Evolutionary conservation across 805 yeast species (phyloP).

Genomic region (Metschnikowia matae): DNA sequence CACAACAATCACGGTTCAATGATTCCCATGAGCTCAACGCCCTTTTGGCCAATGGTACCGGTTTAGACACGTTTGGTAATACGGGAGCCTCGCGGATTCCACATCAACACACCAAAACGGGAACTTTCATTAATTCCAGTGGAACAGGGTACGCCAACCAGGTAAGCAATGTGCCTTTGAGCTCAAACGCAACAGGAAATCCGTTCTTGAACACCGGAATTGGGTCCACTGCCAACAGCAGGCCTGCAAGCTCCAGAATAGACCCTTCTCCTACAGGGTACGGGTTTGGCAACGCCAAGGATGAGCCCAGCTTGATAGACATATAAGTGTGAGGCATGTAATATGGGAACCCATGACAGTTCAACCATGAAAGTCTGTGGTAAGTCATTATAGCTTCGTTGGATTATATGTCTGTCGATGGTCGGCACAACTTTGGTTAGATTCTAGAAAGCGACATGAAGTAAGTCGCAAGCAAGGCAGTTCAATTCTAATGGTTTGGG

Average conservation of each 20-base stretch:
- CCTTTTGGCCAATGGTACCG: slow-evolving; percentile 81
- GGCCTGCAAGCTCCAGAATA: slow-evolving; percentile 41
- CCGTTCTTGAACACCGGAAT: slow-evolving; percentile 66
- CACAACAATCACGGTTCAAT: slow-evolving; percentile 28
- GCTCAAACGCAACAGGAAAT: slow-evolving; percentile 44
- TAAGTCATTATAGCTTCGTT: not conserved
- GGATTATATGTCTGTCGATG: too few species aligned
- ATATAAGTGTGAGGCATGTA: slow-evolving; percentile 21
- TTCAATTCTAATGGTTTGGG: too few species aligned
- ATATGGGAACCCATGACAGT: too few species aligned
- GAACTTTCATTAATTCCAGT: slow-evolving; percentile 77
- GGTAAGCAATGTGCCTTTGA: slow-evolving; percentile 31
- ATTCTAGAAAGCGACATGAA: too few species aligned
- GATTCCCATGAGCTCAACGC: slow-evolving; percentile 66
- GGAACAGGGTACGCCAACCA: slow-evolving; percentile 73
- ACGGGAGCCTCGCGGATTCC: slow-evolving; percentile 82
- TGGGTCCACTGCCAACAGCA: slow-evolving; percentile 24
- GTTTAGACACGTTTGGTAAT: slow-evolving; percentile 90
- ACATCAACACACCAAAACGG: slow-evolving; percentile 84
- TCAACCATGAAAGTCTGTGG: too few species aligned
- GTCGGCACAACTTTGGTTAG: too few species aligned
- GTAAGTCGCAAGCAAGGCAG: too few species aligned
- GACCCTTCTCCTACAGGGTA: slow-evolving; percentile 88
- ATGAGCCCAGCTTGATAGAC: slow-evolving; percentile 46
- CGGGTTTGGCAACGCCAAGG: slow-evolving; percentile 83